These are phyloP conservation scores for Ophiostoma australiae DNA, from an alignment of 2,329 filamentous ascomycete species.

Conservation along the genomic window DNA sequence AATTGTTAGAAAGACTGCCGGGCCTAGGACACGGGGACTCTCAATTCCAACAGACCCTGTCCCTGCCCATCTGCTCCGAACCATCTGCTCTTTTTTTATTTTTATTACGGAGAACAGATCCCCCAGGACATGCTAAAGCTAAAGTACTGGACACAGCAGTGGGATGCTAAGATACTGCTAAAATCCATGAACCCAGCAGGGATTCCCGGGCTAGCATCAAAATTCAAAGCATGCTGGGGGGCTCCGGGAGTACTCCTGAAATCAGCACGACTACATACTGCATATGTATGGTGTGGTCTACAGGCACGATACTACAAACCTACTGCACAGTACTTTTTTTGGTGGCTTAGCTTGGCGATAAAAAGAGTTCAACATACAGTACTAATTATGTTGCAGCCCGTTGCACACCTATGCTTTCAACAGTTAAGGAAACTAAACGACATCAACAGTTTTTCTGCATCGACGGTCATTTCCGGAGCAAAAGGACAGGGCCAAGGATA, in stretches of 20 bases:
- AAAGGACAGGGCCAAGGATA: background rate
- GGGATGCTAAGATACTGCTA: background rate
- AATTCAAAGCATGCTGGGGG: background rate
- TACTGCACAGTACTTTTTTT: slow-evolving; percentile 1
- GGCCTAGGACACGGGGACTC: background rate
- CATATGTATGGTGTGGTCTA: too few species aligned
- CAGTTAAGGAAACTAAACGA: background rate
- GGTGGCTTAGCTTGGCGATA: background rate
- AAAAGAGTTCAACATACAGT: background rate
- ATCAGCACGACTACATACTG: background rate
- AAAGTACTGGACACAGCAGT: background rate
- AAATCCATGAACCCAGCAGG: background rate
- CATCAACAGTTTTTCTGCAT: background rate
- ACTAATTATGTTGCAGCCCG: background rate
- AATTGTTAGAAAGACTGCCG: too few species aligned
- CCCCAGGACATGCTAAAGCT: background rate
- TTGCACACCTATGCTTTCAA: background rate
- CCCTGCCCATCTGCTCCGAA: background rate
- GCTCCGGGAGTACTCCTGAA: background rate
- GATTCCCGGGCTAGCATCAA: background rate
- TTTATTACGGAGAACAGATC: slow-evolving; percentile 4
- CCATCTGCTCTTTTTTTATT: background rate
- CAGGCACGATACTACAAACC: background rate
- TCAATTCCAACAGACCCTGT: background rate
- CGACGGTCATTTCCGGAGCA: background rate